Evolutionary conservation across 805 yeast species (phyloP).

Genomic region (Hanseniaspora vineae): DNA sequence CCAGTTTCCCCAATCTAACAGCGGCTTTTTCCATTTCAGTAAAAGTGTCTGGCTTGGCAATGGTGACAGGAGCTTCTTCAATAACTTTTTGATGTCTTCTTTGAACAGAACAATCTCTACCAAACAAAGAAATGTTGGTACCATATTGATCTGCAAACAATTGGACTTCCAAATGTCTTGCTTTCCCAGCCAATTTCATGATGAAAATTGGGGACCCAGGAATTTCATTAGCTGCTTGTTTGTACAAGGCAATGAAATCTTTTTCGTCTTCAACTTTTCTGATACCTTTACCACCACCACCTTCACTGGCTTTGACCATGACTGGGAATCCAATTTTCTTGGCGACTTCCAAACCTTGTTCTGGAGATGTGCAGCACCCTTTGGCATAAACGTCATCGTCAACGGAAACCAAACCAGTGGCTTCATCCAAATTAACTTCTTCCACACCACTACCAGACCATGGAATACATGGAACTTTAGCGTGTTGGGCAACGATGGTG

Average conservation of each 20-base stretch:
- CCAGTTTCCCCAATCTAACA: constrained; percentile 89
- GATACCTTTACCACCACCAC: constrained; percentile 99
- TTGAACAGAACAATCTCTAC: constrained; percentile 99
- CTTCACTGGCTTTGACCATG: constrained; percentile 98
- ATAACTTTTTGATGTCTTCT: constrained; percentile 98
- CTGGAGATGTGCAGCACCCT: constrained; percentile 81
- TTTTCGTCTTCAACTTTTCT: constrained; percentile 84
- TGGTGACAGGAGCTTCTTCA: constrained; percentile 98
- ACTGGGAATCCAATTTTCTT: constrained; percentile 90
- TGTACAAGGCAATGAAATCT: constrained; percentile 63
- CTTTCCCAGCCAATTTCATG: constrained; percentile 94
- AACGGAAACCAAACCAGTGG: constrained; percentile 77
- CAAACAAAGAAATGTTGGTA: constrained; percentile 90
- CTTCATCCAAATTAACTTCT: constrained; percentile 54
- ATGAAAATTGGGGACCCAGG: constrained; percentile 98
- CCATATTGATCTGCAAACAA: constrained; percentile 97
- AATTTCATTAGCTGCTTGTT: constrained; percentile 93
- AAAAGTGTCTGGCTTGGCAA: constrained; percentile 80
- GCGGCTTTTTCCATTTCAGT: constrained; percentile 93
- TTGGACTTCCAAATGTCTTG: constrained; percentile 97
- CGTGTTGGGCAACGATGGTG: constrained; percentile 98
- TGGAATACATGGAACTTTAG: constrained; percentile 95
- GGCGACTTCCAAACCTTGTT: constrained; percentile 82
- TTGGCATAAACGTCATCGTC: constrained; percentile 68
- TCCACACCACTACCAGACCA: constrained; percentile 99